Conservation (phyloP, 768 basidiomycete genomes). For the Lyophyllum shimeji region DNA sequence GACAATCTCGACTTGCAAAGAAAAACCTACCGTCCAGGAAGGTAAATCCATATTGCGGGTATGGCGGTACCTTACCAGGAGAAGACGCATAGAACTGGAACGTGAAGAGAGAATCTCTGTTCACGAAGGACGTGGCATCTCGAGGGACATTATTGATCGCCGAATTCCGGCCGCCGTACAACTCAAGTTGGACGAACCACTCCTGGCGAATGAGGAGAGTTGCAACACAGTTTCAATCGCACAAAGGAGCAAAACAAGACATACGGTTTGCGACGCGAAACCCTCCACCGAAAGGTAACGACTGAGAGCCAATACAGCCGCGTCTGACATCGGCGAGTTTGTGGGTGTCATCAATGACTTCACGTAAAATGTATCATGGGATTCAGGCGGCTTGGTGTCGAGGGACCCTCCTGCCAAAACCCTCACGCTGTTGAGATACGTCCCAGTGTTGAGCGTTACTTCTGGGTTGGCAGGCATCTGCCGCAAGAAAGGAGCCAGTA, state of each 20-base stretch:
- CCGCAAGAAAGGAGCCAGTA: constrained; percentile 16
- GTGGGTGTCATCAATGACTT: constrained; percentile 34
- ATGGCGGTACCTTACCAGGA: constrained; percentile 33
- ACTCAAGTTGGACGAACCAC: constrained; percentile 40
- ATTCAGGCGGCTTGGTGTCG: constrained; percentile 24
- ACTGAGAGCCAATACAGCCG: constrained; percentile 30
- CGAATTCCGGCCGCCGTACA: constrained; percentile 46
- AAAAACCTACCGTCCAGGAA: constrained; percentile 44
- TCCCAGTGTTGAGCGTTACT: constrained; percentile 14
- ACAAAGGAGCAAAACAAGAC: background rate
- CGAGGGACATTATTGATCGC: constrained; percentile 40
- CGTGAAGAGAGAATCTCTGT: constrained; percentile 42
- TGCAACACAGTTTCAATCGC: background rate
- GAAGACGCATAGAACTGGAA: constrained; percentile 53
- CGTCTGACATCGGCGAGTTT: constrained; percentile 27
- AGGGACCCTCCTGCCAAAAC: constrained; percentile 17
- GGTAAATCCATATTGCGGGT: constrained; percentile 40
- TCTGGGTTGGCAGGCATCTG: constrained; percentile 13
- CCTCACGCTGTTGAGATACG: constrained; percentile 16
- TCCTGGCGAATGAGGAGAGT: constrained; percentile 15
- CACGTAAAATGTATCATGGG: constrained; percentile 32
- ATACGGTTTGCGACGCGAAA: constrained; percentile 27
- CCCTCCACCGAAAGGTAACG: constrained; percentile 35
- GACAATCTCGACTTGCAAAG: background rate
- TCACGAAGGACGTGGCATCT: constrained; percentile 44